Evolutionary conservation across 2,329 filamentous ascomycete species (phyloP).

Genomic region (Mollisiaceae sp.): DNA sequence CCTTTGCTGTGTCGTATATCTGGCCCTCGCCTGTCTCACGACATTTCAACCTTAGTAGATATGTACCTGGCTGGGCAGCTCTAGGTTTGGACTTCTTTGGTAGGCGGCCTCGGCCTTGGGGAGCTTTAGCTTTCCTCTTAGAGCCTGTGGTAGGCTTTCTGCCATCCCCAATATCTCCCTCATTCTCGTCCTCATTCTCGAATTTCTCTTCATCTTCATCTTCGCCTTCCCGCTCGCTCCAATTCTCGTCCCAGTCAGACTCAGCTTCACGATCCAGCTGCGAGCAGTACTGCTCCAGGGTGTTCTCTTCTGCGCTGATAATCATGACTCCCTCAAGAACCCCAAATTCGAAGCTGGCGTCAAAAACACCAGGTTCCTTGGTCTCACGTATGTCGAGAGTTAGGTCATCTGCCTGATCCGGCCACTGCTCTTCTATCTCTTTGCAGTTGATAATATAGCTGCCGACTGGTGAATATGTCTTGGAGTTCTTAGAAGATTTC

Average conservation of each 20-base stretch:
- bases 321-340: slow-evolving; percentile 42
- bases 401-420: slow-evolving; percentile 35
- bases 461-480: background rate
- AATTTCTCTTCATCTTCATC: no score
- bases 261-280: slow-evolving; percentile 17
- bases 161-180: background rate
- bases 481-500: background rate
- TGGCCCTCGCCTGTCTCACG: background rate
- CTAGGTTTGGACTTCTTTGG: background rate
- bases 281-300: slow-evolving; percentile 37
- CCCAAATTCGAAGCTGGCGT: slow-evolving; percentile 42
- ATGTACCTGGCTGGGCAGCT: background rate
- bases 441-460: background rate
- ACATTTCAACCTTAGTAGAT: background rate
- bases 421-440: background rate
- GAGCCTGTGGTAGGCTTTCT: background rate
- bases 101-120: background rate
- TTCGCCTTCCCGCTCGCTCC: no score
- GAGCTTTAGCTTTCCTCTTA: background rate
- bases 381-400: slow-evolving; percentile 38
- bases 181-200: background rate
- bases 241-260: background rate
- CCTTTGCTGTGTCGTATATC: background rate
- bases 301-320: slow-evolving; percentile 35
- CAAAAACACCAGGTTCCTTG: slow-evolving; percentile 37